Conservation (phyloP, 176 grass and related monocot species). For the Oryza brachyantha region DNA sequence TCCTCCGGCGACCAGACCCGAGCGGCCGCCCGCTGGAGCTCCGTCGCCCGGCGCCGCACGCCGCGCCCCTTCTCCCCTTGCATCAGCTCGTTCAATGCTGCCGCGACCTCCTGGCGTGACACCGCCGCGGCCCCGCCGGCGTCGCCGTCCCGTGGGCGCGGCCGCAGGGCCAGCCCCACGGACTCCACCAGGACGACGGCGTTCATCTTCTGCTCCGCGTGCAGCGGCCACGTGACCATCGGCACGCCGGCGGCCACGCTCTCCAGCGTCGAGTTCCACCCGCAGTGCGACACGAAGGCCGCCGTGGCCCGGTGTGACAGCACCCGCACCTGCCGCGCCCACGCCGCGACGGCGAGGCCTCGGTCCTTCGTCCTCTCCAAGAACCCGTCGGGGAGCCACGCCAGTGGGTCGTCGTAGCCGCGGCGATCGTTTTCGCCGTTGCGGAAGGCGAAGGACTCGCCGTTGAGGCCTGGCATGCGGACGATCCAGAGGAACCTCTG, state of each 20-base stretch:
- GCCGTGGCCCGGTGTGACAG: slow-evolving; percentile 35
- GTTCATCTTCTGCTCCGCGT: slow-evolving; percentile 61
- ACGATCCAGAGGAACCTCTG: slow-evolving; percentile 67
- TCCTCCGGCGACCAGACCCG: slow-evolving; percentile 18
- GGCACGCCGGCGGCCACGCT: slow-evolving; percentile 41
- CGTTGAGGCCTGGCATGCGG: slow-evolving; percentile 33
- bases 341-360: slow-evolving; percentile 48
- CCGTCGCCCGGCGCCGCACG: neutral
- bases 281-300: slow-evolving; percentile 76
- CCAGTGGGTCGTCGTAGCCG: neutral
- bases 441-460: neutral
- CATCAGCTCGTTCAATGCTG: slow-evolving; percentile 44
- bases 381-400: slow-evolving; percentile 50
- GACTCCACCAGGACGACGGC: slow-evolving; percentile 21
- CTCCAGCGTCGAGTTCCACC: slow-evolving; percentile 82
- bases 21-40: slow-evolving; percentile 28
- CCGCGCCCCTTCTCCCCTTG: slow-evolving; percentile 32
- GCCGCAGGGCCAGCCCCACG: slow-evolving; percentile 27
- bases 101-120: slow-evolving; percentile 29
- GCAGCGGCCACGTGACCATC: slow-evolving; percentile 63
- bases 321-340: slow-evolving; percentile 69
- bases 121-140: neutral
- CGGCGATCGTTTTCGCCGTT: neutral
- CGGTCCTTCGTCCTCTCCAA: slow-evolving; percentile 22
- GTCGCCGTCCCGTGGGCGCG: neutral